These are phyloP conservation scores for Verticillium nonalfalfae DNA, from an alignment of 2,329 filamentous ascomycete genomes.

Conservation along the genomic window DNA sequence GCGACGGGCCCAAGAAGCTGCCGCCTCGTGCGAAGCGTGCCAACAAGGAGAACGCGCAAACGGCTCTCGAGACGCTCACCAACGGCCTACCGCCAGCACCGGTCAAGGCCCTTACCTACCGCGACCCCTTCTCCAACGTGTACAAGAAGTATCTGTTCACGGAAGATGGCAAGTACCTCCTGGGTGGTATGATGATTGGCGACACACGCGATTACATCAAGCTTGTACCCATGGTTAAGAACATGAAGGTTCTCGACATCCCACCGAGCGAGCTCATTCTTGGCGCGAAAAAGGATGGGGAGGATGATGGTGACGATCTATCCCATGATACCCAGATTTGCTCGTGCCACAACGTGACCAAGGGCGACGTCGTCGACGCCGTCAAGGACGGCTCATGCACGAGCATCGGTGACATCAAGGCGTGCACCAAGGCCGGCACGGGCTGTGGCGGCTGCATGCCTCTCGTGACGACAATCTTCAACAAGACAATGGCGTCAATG, in stretches of 20 bases:
- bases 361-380: conserved; percentile 66
- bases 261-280: conserved; percentile 79
- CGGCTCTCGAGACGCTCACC: conserved; percentile 39
- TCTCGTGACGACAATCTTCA: conserved; percentile 83
- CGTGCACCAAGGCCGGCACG: conserved; percentile 86
- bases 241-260: conserved; percentile 70
- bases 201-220: conserved; percentile 89
- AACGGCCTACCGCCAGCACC: conserved; percentile 49
- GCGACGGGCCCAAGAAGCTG: conserved; percentile 72
- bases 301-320: conserved; percentile 70
- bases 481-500: conserved; percentile 78
- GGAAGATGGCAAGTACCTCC: conserved; percentile 78
- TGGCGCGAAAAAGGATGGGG: conserved; percentile 66
- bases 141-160: conserved; percentile 96
- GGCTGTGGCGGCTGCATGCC: conserved; percentile 90
- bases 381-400: conserved; percentile 78
- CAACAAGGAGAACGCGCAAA: conserved; percentile 26
- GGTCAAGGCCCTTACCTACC: conserved; percentile 82
- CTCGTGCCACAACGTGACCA: conserved; percentile 88
- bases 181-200: conserved; percentile 97
- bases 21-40: conserved; percentile 47
- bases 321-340: conserved; percentile 84
- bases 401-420: conserved; percentile 75
- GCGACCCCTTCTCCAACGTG: conserved; percentile 78
- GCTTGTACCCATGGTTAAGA: conserved; percentile 80